Base-by-base conservation (phyloP, 805 yeast genomes). In the Candida maesae region DNA sequence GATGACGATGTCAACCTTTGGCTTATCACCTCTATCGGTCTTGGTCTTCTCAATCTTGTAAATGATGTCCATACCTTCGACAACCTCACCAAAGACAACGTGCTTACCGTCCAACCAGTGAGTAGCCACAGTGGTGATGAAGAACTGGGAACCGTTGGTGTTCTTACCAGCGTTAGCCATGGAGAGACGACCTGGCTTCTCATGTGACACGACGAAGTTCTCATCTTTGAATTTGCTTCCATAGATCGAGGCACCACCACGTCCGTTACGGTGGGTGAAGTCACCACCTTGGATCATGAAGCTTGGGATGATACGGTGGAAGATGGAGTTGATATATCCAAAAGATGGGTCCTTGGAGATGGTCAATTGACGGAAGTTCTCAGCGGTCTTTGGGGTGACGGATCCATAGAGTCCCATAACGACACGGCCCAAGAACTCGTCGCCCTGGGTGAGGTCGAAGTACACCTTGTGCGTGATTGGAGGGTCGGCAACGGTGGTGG, bases 81-180 rank as follows among this genome's bases (percentile, higher is more conserved):
- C 44, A 41, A 93, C 96, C 68, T 88, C 87, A 51, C 99, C 99
- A 58, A 93, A 93, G 31, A 93, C 99, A 60, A 93, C 99, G 66
- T 93, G 99, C 55, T 71, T 79, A 50, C 95, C 93, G 60, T 93
- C 88, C 60, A 93, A 78, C 98, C 99, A 93, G 36, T 82, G 69
- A 42, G 96, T 87, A 26, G 77, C 74, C 17, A 84, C 96, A 20
- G 97, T 90, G 58, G 96, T 89, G 68, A 93, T 84, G 75, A 90
- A 90, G 63, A 90, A 90, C 67, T 89, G 97, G 27, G 96, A 88
- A 16, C 96, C 96, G 63, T 89, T 89, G 65, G 90, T 82, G 66
- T 82, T 71, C 48, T 61, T 76, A 51, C 91, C 91, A 24, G 88
- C 81, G 56, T 83, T 83, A 52, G 91, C 91, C 91, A 83, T 83